phyloP scores from a whole-genome alignment of 129 eudicot genomes.

The Erigeron canadensis region DNA sequence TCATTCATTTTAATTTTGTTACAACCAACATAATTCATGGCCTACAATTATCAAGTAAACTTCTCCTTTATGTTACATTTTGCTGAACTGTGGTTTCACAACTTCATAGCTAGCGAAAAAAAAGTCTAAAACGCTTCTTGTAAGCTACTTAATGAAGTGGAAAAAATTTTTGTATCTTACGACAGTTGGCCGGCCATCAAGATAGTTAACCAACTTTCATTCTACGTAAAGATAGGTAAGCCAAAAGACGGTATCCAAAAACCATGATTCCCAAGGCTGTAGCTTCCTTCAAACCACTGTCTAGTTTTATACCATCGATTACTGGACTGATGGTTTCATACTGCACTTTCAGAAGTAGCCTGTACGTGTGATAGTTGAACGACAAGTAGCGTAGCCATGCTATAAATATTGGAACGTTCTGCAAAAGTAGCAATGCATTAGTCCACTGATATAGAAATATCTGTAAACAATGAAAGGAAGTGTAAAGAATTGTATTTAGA shows the following conservation, averaged over 20 bases:
- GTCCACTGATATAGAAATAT: background rate
- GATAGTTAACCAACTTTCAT: background rate
- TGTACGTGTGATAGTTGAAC: constrained; percentile 91
- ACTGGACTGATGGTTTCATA: constrained; percentile 50
- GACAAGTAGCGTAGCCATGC: constrained; percentile 89
- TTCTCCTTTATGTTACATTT: background rate
- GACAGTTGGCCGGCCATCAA: background rate
- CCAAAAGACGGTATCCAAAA: constrained; percentile 71
- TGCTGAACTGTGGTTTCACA: background rate
- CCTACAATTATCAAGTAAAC: constrained; percentile 4
- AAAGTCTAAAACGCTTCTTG: background rate
- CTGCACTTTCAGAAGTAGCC: constrained; percentile 83
- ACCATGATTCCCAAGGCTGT: constrained; percentile 67
- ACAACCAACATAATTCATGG: background rate
- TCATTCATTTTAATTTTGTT: background rate
- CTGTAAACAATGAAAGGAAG: background rate
- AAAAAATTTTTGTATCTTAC: background rate
- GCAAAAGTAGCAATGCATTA: constrained; percentile 24
- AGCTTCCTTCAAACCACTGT: constrained; percentile 63
- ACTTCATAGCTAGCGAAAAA: background rate
- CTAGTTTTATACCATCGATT: constrained; percentile 52
- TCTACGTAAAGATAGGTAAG: constrained; percentile 22
- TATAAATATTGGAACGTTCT: constrained; percentile 85
- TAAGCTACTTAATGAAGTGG: background rate
- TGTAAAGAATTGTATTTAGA: background rate